Conservation (phyloP, 352 stramenopile species). For the Phytophthora brassicae region DNA sequence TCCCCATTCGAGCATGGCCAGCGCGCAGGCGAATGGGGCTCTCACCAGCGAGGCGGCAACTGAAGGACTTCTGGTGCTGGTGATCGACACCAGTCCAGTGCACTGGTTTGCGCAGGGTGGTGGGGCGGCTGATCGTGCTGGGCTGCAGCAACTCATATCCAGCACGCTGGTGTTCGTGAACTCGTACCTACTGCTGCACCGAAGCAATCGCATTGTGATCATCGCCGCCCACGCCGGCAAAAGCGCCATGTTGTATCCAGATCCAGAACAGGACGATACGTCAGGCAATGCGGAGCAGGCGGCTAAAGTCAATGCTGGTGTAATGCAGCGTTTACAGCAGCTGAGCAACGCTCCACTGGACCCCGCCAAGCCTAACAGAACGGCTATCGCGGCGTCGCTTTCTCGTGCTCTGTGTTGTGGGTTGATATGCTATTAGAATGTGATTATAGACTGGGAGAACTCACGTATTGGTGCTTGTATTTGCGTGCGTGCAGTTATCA, state of each 20-base stretch:
- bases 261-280: conserved; percentile 64
- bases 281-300: conserved; percentile 71
- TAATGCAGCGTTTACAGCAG: conserved; percentile 69
- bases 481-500: conserved; percentile 64
- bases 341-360: conserved; percentile 55
- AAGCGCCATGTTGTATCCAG: conserved; percentile 77
- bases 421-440: conserved; percentile 9
- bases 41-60: conserved; percentile 16
- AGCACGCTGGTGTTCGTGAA: conserved; percentile 86
- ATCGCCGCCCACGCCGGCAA: conserved; percentile 75
- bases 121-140: conserved; percentile 27
- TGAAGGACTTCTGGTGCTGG: conserved; percentile 74
- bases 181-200: conserved; percentile 83
- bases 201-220: conserved; percentile 85
- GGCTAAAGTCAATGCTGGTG: conserved; percentile 65
- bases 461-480: conserved; percentile 1
- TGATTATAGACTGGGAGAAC: background rate
- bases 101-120: conserved; percentile 58
- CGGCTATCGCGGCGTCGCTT: conserved; percentile 73
- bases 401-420: conserved; percentile 83
- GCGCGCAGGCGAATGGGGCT: conserved; percentile 15
- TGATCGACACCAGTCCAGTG: conserved; percentile 80
- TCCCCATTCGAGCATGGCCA: conserved; percentile 6
- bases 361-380: conserved; percentile 54
- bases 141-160: conserved; percentile 70